Evolutionary conservation across 139 green algal species (phyloP).

Genomic region (Chlamydomonas schloesseri): DNA sequence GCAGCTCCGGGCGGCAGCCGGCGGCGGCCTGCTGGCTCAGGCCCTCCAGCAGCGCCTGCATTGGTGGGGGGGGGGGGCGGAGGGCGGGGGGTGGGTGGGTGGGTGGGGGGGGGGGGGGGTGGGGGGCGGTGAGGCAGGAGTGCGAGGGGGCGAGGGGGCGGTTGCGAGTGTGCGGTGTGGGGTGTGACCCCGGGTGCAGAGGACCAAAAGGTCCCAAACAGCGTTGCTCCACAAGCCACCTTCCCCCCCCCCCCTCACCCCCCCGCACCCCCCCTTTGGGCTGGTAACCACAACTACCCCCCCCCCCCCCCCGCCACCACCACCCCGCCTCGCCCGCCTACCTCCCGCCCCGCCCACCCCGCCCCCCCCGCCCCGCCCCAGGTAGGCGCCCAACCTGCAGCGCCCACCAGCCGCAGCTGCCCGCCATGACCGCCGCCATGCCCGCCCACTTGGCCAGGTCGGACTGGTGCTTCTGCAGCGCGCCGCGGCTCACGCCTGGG

Average conservation of each 20-base stretch:
- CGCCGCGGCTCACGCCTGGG: constrained; percentile 60
- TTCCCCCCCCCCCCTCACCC: too few relatives aligned
- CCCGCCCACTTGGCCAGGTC: constrained; percentile 70
- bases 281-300: too few relatives aligned
- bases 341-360: too few relatives aligned
- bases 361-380: neutral
- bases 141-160: too few relatives aligned
- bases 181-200: too few relatives aligned
- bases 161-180: too few relatives aligned
- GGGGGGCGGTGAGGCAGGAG: neutral
- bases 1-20: constrained; percentile 72
- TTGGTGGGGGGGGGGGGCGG: too few relatives aligned
- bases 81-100: neutral
- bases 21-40: constrained; percentile 63
- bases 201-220: too few relatives aligned
- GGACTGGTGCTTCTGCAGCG: constrained; percentile 73
- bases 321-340: too few relatives aligned
- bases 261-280: too few relatives aligned
- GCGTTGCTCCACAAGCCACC: too few relatives aligned
- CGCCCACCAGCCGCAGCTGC: constrained; percentile 71
- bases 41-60: constrained; percentile 43
- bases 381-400: constrained; percentile 50
- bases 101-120: neutral
- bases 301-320: too few relatives aligned
- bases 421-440: constrained; percentile 70